Evolutionary conservation across 2,329 filamentous ascomycete species (phyloP).

Genomic region (Trichoderma sp.): DNA sequence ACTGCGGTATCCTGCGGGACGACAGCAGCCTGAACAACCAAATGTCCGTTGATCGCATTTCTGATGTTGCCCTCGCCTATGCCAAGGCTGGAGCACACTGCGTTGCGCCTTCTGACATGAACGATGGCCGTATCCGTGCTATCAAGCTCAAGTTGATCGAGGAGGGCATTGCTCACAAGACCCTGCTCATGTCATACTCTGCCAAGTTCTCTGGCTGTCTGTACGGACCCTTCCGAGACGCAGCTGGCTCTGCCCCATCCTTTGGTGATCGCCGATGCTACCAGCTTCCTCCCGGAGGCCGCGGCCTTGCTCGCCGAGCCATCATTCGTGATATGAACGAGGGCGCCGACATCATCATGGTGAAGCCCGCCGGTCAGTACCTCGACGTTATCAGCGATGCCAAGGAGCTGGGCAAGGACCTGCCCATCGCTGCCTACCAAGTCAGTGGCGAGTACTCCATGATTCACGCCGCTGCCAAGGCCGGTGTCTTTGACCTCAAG

Average conservation of each 20-base stretch:
- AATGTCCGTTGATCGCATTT: constrained; percentile 90
- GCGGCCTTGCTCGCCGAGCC: constrained; percentile 87
- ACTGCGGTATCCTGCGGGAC: constrained; percentile 93
- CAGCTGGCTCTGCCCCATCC: constrained; percentile 84
- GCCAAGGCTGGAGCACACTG: constrained; percentile 95
- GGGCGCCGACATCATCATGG: constrained; percentile 98
- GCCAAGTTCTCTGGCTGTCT: constrained; percentile 97
- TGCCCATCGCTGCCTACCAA: constrained; percentile 94
- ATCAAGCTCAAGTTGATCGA: constrained; percentile 99
- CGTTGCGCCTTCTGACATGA: constrained; percentile 98
- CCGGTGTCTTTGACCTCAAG: constrained; percentile 94
- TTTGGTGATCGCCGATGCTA: constrained; percentile 97
- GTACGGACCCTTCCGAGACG: constrained; percentile 96
- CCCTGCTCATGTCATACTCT: constrained; percentile 95
- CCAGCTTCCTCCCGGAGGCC: constrained; percentile 89
- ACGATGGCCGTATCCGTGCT: constrained; percentile 93
- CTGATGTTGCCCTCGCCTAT: constrained; percentile 96
- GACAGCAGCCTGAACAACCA: constrained; percentile 93
- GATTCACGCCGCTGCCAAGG: constrained; percentile 95
- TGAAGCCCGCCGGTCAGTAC: constrained; percentile 95
- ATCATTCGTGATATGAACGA: constrained; percentile 89
- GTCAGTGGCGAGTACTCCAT: constrained; percentile 97
- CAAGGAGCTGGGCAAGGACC: constrained; percentile 87
- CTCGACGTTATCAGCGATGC: constrained; percentile 97
- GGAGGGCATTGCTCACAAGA: constrained; percentile 86